A percentile compares a stretch with the other conserved stretches of the same genome.
These are phyloP conservation scores for Cladophialophora chaetospira DNA, from an alignment of 2,329 filamentous ascomycete species.

Conservation along the genomic window DNA sequence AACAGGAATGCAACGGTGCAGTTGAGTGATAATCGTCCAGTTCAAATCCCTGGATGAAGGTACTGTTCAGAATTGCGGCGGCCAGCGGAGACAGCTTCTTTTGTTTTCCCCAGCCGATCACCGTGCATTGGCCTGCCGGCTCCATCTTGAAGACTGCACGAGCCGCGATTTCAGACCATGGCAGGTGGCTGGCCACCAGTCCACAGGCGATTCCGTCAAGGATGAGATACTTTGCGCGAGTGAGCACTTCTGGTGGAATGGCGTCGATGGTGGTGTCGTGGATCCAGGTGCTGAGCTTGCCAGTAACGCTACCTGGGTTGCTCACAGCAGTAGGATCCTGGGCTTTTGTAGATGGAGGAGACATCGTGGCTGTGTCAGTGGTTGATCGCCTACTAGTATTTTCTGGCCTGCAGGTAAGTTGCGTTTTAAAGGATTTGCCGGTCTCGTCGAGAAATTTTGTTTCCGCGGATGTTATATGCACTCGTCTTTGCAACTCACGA, in stretches of 20 bases:
- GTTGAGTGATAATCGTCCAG: slow-evolving; percentile 48
- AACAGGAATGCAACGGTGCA: slow-evolving; percentile 45
- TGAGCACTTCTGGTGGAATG: slow-evolving; percentile 39
- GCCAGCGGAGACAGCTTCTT: slow-evolving; percentile 42
- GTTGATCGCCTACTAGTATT: neutral
- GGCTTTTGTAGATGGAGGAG: neutral
- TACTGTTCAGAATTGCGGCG: slow-evolving; percentile 47
- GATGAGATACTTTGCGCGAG: slow-evolving; percentile 46
- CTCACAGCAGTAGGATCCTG: neutral
- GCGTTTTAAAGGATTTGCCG: too few species aligned
- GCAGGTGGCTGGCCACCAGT: slow-evolving; percentile 44
- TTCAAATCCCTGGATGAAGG: slow-evolving; percentile 49
- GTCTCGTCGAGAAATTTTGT: too few species aligned
- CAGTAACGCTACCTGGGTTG: slow-evolving; percentile 23
- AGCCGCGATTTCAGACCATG: slow-evolving; percentile 45
- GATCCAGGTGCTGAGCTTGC: slow-evolving; percentile 39
- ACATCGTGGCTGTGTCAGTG: neutral
- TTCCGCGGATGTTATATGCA: too few species aligned
- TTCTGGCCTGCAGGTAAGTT: too few species aligned
- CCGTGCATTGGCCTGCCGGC: slow-evolving; percentile 34
- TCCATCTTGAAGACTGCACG: slow-evolving; percentile 39
- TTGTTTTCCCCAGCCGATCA: slow-evolving; percentile 31
- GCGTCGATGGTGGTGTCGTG: slow-evolving; percentile 32
- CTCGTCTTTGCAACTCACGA: too few species aligned
- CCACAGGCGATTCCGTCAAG: slow-evolving; percentile 48